Percentiles rank a stretch among this genome's conserved stretches.
These are phyloP conservation scores for Flaveria sonorensis DNA, from an alignment of 129 eudicot species.

Conservation along the genomic window DNA sequence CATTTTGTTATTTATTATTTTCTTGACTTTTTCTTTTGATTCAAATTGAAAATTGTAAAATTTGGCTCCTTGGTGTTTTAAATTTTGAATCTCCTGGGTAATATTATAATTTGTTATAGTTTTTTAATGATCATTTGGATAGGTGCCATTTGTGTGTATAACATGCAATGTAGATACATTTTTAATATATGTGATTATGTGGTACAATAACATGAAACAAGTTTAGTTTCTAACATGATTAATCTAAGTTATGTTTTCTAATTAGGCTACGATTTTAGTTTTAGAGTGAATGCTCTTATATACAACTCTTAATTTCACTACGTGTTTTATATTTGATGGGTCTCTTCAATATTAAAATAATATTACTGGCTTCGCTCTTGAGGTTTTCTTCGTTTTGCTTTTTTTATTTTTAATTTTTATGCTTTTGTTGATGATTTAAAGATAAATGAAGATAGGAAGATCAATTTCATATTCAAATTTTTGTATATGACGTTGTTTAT, in stretches of 20 bases:
- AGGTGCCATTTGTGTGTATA: neutral
- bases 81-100: neutral
- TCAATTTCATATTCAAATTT: too few species aligned
- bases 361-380: neutral
- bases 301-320: too few species aligned
- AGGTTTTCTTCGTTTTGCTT: too few species aligned
- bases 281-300: neutral
- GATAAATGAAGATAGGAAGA: too few species aligned
- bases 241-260: neutral
- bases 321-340: too few species aligned
- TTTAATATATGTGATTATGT: too few species aligned
- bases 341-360: too few species aligned
- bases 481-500: too few species aligned
- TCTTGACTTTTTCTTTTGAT: neutral
- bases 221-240: neutral
- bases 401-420: too few species aligned
- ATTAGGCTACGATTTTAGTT: neutral
- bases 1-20: neutral
- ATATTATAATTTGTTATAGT: neutral
- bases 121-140: neutral
- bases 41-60: neutral
- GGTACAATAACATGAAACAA: neutral
- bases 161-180: neutral
- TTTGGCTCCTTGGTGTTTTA: slow-evolving; percentile 13
- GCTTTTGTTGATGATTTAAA: too few species aligned